Conservation (phyloP, 1,284 basidiomycete species). For the Ceratobasidium sp. region DNA sequence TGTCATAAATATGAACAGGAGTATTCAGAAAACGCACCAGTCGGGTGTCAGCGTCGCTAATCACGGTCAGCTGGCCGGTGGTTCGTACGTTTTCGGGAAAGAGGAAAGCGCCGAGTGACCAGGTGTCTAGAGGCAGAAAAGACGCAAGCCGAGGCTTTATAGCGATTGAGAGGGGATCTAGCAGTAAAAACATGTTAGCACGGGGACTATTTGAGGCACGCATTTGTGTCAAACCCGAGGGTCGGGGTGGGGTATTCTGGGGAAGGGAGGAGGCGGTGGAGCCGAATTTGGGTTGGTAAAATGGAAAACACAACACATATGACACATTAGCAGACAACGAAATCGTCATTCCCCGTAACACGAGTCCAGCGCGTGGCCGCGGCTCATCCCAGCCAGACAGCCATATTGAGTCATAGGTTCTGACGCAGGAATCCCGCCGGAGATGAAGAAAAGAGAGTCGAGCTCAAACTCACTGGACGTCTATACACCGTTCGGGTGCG, state of each 20-base stretch:
- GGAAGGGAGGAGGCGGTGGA: constrained; percentile 1
- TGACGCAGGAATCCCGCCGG: not conserved
- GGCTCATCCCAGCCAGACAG: not conserved
- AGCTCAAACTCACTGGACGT: not conserved
- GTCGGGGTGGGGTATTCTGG: not conserved
- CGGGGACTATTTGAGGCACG: not conserved
- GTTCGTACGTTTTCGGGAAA: too few species aligned
- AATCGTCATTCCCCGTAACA: not conserved
- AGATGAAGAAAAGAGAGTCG: not conserved
- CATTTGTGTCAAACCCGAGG: not conserved
- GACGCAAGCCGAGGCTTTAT: constrained; percentile 10
- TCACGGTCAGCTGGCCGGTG: too few species aligned
- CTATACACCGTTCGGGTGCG: too few species aligned
- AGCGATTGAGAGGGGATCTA: constrained; percentile 16
- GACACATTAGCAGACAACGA: constrained; percentile 27
- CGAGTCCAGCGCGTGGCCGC: not conserved
- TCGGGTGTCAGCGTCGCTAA: too few species aligned
- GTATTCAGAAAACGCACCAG: too few species aligned
- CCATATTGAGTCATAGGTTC: not conserved
- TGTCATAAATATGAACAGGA: too few species aligned
- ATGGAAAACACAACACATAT: constrained; percentile 29
- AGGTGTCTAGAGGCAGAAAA: not conserved
- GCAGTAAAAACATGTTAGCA: constrained; percentile 16
- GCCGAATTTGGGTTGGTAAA: constrained; percentile 16
- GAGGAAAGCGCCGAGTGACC: not conserved